Evolutionary conservation across 2,329 filamentous ascomycete genomes (phyloP), one percentile per base, ranked within the genome.

Genomic region (Fusarium transvaalense): DNA sequence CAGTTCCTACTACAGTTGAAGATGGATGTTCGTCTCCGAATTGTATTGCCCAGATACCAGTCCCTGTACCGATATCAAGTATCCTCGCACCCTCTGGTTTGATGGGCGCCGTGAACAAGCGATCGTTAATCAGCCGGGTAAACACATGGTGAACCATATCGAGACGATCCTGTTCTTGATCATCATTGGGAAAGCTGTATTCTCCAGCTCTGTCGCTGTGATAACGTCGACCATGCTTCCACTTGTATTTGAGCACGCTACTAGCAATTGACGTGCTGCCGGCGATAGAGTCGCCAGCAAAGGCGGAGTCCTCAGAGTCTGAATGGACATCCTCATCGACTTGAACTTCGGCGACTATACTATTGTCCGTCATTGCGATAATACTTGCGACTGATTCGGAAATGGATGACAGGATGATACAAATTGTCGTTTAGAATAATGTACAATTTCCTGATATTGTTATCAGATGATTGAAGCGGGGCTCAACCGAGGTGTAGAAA

Each of bases 11-110:
- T 1, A 82, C 75, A n/a, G 76, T 71, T 19, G 80, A 76, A 15
- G 72, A 69, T 14, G 79, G 81, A 34, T 76, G 75, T 3, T 68
- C 57, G 61, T 82, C 80, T 13, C 77, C 80, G 62, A 82, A 74
- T 35, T 81, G 76, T 23, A 87, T 83, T 0, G 85, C 82, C 84
- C 85, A 87, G 1, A 73, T 72, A 42, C 80, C 81, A 0, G 82
- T 84, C 1, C 83, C 82, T 0, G 82, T 84, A 13, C 83, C 83
- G 1, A 84, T 71, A 19, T 83, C 81, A 12, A 83, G 71, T 17
- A 84, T 77, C 14, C 64, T 82, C 75, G n/a, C 80, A 73, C 63
- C 76, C 66, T 79, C 71, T 0, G 77, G 77, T 0, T 76, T 46
- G 3, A 84, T 75, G 1, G 80, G 81, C 0, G 80, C 77, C 1